Evolutionary conservation across 139 green algal genomes (phyloP).

Genomic region (Eudorina sp.): DNA sequence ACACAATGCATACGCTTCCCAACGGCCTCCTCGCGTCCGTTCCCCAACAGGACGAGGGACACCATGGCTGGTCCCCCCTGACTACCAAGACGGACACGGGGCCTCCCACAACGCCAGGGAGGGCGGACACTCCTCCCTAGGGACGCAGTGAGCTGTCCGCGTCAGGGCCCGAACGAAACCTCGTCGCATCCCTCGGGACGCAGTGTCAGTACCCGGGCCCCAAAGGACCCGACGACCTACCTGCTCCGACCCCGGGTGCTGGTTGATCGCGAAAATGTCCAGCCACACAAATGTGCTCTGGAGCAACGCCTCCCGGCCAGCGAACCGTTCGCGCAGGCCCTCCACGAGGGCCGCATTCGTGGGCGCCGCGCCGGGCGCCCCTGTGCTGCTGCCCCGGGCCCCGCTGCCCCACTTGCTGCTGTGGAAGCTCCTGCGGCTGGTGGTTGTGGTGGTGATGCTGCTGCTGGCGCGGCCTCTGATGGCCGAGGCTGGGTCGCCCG

Average conservation of each 20-base stretch:
- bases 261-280: constrained; percentile 40
- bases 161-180: too few relatives aligned
- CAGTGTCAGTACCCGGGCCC: too few relatives aligned
- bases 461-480: not conserved
- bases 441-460: too few relatives aligned
- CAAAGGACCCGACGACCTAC: not conserved
- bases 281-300: not conserved
- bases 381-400: not conserved
- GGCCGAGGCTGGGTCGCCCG: not conserved
- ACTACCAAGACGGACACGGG: too few relatives aligned
- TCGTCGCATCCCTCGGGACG: too few relatives aligned
- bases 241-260: constrained; percentile 9
- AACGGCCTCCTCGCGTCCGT: too few relatives aligned
- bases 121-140: too few relatives aligned
- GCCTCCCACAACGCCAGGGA: too few relatives aligned
- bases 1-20: too few relatives aligned
- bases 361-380: not conserved
- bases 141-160: too few relatives aligned
- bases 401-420: not conserved
- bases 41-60: too few relatives aligned
- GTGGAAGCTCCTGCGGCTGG: not conserved
- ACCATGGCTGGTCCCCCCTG: too few relatives aligned
- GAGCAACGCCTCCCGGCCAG: not conserved
- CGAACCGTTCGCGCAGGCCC: not conserved
- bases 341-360: constrained; percentile 1